phyloP scores from a whole-genome alignment of 2,329 filamentous ascomycete species.

The Microascus cirrosus region DNA sequence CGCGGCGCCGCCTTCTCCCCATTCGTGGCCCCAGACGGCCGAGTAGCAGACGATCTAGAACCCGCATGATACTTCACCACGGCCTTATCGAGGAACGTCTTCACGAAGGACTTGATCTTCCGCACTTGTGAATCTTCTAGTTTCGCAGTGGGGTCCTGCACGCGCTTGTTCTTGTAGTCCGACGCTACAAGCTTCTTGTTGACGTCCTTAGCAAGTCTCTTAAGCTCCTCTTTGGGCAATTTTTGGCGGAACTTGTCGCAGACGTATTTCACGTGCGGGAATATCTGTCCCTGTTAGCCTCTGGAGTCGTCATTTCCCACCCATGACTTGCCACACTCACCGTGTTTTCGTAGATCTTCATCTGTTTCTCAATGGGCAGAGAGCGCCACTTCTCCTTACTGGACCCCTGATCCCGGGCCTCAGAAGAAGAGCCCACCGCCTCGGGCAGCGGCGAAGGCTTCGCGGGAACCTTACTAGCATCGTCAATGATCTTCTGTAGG shows the following conservation, averaged over 20 bases:
- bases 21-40: slow-evolving; percentile 14
- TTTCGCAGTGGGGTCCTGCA: slow-evolving; percentile 60
- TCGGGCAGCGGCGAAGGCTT: slow-evolving; percentile 27
- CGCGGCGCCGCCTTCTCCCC: slow-evolving; percentile 31
- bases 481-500: slow-evolving; percentile 76
- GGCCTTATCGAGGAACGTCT: slow-evolving; percentile 79
- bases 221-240: slow-evolving; percentile 68
- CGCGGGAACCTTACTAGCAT: slow-evolving; percentile 60
- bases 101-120: slow-evolving; percentile 74
- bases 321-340: slow-evolving; percentile 38
- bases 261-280: slow-evolving; percentile 74
- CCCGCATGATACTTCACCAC: slow-evolving; percentile 49
- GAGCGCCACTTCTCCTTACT: slow-evolving; percentile 63
- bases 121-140: slow-evolving; percentile 69
- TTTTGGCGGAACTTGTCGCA: slow-evolving; percentile 80
- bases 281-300: slow-evolving; percentile 42
- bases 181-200: slow-evolving; percentile 84
- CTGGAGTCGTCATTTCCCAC: neutral
- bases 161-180: slow-evolving; percentile 84
- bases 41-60: no score
- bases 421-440: slow-evolving; percentile 28
- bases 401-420: slow-evolving; percentile 37
- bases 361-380: slow-evolving; percentile 71
- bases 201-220: slow-evolving; percentile 53
- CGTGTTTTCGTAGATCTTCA: slow-evolving; percentile 90